Evolutionary conservation across 2,329 filamentous ascomycete genomes (phyloP).

Genomic region (Cercospora berteroae): DNA sequence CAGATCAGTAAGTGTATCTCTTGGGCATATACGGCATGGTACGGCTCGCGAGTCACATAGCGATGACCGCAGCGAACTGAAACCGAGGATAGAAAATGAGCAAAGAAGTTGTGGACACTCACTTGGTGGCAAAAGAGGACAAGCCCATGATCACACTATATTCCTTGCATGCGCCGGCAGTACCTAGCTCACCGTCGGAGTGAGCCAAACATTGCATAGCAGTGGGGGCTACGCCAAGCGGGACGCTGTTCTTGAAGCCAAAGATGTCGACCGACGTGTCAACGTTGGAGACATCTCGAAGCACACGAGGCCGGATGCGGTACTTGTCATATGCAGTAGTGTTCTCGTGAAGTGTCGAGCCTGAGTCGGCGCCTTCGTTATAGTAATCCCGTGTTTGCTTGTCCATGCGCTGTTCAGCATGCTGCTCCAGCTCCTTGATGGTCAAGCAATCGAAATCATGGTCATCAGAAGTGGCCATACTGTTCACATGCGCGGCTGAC

Average conservation of each 20-base stretch:
- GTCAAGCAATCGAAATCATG: slow-evolving; percentile 45
- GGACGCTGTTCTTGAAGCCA: slow-evolving; percentile 46
- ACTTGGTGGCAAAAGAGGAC: slow-evolving; percentile 49
- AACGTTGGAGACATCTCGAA: slow-evolving; percentile 42
- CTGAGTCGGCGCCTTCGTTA: slow-evolving; percentile 41
- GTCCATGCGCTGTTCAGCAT: slow-evolving; percentile 41
- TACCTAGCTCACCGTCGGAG: slow-evolving; percentile 53
- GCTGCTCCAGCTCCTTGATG: slow-evolving; percentile 42
- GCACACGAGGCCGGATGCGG: slow-evolving; percentile 43
- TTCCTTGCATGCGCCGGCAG: slow-evolving; percentile 49
- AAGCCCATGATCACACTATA: slow-evolving; percentile 50
- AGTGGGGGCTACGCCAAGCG: slow-evolving; percentile 55
- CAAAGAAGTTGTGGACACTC: too few species aligned
- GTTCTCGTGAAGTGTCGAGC: slow-evolving; percentile 49
- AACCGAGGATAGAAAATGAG: too few species aligned
- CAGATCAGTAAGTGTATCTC: background rate
- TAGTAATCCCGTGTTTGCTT: slow-evolving; percentile 43
- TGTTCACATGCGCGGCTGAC: background rate
- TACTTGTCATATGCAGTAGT: slow-evolving; percentile 52
- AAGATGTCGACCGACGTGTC: slow-evolving; percentile 49
- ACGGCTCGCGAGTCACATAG: background rate
- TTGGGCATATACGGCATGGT: background rate
- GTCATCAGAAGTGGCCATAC: background rate
- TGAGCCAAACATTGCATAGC: slow-evolving; percentile 56
- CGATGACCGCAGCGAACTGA: background rate